Base-by-base conservation (phyloP, 75 land plant species). In the Cryptomeria japonica region DNA sequence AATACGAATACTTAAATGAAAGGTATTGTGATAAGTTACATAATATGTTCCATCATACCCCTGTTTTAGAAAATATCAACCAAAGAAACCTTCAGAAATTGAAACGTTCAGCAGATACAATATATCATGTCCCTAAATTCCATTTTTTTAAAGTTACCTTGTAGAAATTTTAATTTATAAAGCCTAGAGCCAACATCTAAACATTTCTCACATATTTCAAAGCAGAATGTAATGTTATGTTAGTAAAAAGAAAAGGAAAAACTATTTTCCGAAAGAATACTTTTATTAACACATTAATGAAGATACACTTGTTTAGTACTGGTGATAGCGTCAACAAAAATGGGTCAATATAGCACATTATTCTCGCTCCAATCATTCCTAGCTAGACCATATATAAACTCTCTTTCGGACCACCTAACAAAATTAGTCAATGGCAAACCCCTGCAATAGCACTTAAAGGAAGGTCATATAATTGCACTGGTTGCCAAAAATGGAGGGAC, bases 51-150 rank as follows among this genome's bases (percentile, higher is more conserved):
- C n/a, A 14, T 25, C 22, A 82, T 42, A 13, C 14, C 9, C 28
- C 47, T 46, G 47, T 46, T 28, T 80, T 82, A 82, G 16, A 82
- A n/a, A 46, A 82, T 82, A 82, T n/a, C 53, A 51, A 51, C 53
- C 10, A 44, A 9, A 82, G n/a, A 46, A 28, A 46, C 16, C 84
- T 82, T 28, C 32, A 44, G n/a, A 82, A 82, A 32, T 46, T 13
- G n/a, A 46, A 25, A 42, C n/a, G 46, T 64, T 64, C 31, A 64
- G 84, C 31, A 82, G 32, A 80, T 80, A 41, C 83, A 80, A 41
- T 80, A 41, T 80, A 80, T 39, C 25, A 18, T 46, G 49, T 82
- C n/a, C 15, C 82, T 41, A 22, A 39, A 41, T 41, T 41, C 28
- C n/a, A 38, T 38, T 36, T 79, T 79, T 8, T 19, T 19, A 79